Percentiles rank a stretch among this genome's conserved stretches.
Evolutionary conservation across 1,284 basidiomycete species (phyloP).

Genomic region (Puccinia horiana): DNA sequence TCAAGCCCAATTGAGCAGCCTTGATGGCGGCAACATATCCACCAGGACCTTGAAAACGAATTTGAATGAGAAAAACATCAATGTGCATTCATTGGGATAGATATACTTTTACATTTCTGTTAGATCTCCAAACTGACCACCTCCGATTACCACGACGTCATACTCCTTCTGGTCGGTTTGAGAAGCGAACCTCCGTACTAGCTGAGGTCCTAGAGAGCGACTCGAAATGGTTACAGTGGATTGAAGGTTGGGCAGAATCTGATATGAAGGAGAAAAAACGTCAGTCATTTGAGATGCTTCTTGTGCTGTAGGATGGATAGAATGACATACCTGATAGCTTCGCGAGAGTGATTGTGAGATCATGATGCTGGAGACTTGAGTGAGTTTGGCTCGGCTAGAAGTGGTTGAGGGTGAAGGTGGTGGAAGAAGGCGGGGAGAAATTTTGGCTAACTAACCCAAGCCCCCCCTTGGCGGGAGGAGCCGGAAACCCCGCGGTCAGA

Average conservation of each 20-base stretch:
- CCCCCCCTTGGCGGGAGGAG: no score
- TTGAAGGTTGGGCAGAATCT: not conserved
- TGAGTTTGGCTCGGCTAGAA: not conserved
- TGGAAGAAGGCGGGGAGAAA: not conserved
- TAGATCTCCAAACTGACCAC: constrained; percentile 65
- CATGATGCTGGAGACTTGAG: not conserved
- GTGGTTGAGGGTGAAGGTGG: not conserved
- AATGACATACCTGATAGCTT: constrained; percentile 15
- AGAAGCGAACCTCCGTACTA: constrained; percentile 30
- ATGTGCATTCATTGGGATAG: no score
- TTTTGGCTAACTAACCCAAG: no score
- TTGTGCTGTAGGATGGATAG: not conserved
- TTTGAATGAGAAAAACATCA: not conserved
- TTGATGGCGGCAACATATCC: constrained; percentile 98
- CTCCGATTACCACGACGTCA: constrained; percentile 87
- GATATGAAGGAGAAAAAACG: not conserved
- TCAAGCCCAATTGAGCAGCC: constrained; percentile 89
- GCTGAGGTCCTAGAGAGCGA: not conserved
- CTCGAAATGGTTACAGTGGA: not conserved
- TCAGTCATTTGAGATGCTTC: not conserved
- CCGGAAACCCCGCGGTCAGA: no score
- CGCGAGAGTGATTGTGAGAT: constrained; percentile 14
- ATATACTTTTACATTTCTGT: not conserved
- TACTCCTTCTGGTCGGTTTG: constrained; percentile 66
- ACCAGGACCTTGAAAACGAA: constrained; percentile 72